Percentiles rank a stretch among this genome's conserved stretches.
phyloP scores from a whole-genome alignment of 2,329 filamentous ascomycete genomes.

The Pestalotiopsis sp. region DNA sequence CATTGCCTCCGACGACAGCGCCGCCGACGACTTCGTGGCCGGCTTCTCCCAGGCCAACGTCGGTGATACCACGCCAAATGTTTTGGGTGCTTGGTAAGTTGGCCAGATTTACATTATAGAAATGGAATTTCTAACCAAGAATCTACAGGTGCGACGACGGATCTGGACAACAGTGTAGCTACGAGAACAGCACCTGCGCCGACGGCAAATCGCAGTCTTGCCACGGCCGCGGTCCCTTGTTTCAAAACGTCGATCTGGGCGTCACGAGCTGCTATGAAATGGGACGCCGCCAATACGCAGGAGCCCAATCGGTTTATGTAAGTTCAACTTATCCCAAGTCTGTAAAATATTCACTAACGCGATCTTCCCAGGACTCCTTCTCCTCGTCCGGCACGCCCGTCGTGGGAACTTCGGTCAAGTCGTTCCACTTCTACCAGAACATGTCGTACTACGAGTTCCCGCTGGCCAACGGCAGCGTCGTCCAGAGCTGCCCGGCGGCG shows the following conservation, averaged over 20 bases:
- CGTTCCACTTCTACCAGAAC: slow-evolving; percentile 81
- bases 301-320: slow-evolving; percentile 53
- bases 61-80: slow-evolving; percentile 86
- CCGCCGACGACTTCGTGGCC: slow-evolving; percentile 73
- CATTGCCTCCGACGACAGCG: slow-evolving; percentile 53
- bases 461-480: slow-evolving; percentile 70
- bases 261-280: slow-evolving; percentile 78
- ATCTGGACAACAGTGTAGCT: slow-evolving; percentile 67
- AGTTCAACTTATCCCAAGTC: slow-evolving; percentile 13
- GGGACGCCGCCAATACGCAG: slow-evolving; percentile 66
- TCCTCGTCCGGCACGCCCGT: slow-evolving; percentile 50
- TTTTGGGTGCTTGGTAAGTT: slow-evolving; percentile 69
- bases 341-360: neutral
- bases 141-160: slow-evolving; percentile 72
- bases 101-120: neutral
- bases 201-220: slow-evolving; percentile 68
- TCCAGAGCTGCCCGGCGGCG: slow-evolving; percentile 80
- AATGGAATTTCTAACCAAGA: neutral
- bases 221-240: slow-evolving; percentile 71
- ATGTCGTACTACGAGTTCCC: slow-evolving; percentile 74
- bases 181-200: slow-evolving; percentile 78
- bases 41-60: slow-evolving; percentile 92
- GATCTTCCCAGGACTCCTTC: slow-evolving; percentile 51
- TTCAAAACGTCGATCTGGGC: slow-evolving; percentile 67
- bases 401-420: slow-evolving; percentile 67